Evolutionary conservation across 2,329 filamentous ascomycete genomes (phyloP).

Genomic region (Helicocarpus griseus): DNA sequence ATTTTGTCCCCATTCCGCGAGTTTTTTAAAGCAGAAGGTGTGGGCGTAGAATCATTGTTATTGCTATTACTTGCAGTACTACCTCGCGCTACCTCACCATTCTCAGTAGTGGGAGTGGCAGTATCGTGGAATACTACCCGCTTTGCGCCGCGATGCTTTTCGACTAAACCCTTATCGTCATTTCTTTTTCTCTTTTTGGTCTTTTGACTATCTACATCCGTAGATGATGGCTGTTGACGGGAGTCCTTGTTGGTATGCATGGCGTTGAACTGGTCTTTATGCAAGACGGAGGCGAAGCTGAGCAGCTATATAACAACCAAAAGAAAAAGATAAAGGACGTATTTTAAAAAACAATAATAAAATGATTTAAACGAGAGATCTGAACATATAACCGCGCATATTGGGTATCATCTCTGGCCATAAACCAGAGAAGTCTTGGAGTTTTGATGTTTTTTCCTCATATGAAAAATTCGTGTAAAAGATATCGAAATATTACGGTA

Average conservation of each 20-base stretch:
- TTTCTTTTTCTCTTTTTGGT: slow-evolving; percentile 27
- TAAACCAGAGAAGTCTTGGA: background rate
- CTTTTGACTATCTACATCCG: slow-evolving; percentile 12
- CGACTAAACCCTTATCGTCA: slow-evolving; percentile 11
- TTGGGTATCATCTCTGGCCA: background rate
- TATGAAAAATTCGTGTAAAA: background rate
- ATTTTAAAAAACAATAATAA: too few relatives aligned
- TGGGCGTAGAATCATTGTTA: background rate
- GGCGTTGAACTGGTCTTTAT: too few relatives aligned
- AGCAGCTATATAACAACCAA: background rate
- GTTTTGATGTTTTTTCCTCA: background rate
- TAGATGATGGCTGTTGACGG: background rate
- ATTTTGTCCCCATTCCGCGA: slow-evolving; percentile 3
- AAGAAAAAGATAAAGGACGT: background rate
- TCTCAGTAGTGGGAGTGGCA: slow-evolving; percentile 3
- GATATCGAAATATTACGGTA: background rate
- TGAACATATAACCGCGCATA: background rate
- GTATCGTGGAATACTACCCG: slow-evolving; percentile 6
- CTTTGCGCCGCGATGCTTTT: slow-evolving; percentile 5
- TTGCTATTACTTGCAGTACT: slow-evolving; percentile 2
- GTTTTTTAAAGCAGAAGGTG: background rate
- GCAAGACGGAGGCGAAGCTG: background rate
- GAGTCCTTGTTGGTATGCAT: background rate
- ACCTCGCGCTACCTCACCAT: background rate
- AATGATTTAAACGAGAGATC: background rate